Base-by-base conservation (phyloP, 495 filamentous ascomycete genomes). In the Talaromyces liani region DNA sequence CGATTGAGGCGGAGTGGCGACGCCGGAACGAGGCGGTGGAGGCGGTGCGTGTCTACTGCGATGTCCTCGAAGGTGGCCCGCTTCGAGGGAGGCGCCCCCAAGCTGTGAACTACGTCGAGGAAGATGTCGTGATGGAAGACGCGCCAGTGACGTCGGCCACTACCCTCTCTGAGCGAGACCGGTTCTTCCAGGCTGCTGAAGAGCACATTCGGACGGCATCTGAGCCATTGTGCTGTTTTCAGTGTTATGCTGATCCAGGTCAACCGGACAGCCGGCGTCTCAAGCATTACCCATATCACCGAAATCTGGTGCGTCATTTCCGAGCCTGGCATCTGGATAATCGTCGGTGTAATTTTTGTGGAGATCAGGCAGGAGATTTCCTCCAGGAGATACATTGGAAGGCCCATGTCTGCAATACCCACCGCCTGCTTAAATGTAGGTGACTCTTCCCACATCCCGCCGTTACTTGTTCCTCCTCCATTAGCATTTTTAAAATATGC, bases 1-100 rank as follows among this genome's bases (percentile, higher is more conserved):
- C 58, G 45, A 49, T 71, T 59, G 71, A 72, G 64, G 62, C 56
- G 8, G 63, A 71, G 60, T 72, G 36, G 36, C 59, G 53, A 36
- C 63, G 65, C 49, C 69, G 69, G 22, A 67, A 71, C 54, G 64
- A 51, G 55, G 70, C 70, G 60, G 56, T 64, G 29, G 61, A 62
- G 58, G 63, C 70, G 24, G 62, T 60, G n/a, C 61, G 54, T 51
- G 59, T 65, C 47, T 70, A 71, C 64, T 73, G 62, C 62, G 58
- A 59, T 49, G 64, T 70, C 58, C 49, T 62, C 41, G 68, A 72
- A 64, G 70, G 70, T 63, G 63, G 70, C n/a, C 70, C 70, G n/a
- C 66, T 64, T 34, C 65, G 64, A 16, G 68, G 67, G 56, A 67
- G 71, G 64, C 67, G 57, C 9, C 22, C 29, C 36, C 36, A 41